These are phyloP conservation scores for Geotrichum cucujoidarum DNA, from an alignment of 1,139 yeast genomes.

Conservation along the genomic window DNA sequence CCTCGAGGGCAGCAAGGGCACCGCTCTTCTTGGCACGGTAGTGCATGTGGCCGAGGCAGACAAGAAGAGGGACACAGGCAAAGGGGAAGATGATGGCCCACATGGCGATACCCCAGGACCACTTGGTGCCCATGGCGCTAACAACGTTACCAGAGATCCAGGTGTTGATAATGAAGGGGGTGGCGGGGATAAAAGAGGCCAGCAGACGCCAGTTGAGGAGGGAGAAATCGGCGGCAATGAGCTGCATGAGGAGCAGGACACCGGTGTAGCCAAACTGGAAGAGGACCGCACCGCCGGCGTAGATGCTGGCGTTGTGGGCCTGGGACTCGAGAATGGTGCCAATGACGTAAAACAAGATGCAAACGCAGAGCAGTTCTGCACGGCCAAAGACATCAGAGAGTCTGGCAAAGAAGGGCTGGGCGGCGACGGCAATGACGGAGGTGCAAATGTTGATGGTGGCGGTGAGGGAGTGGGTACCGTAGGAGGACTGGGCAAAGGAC, in stretches of 20 bases:
- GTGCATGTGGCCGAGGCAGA: constrained; percentile 53
- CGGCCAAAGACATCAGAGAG: constrained; percentile 70
- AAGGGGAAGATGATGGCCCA: constrained; percentile 76
- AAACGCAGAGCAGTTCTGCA: constrained; percentile 48
- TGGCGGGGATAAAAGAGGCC: constrained; percentile 57
- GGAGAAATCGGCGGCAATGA: constrained; percentile 62
- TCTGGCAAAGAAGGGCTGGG: constrained; percentile 67
- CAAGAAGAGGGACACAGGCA: constrained; percentile 52
- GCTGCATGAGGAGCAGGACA: constrained; percentile 49
- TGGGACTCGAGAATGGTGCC: constrained; percentile 71
- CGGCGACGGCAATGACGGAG: constrained; percentile 64
- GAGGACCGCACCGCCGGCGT: constrained; percentile 69
- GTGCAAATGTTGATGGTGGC: constrained; percentile 62
- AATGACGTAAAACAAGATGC: constrained; percentile 56
- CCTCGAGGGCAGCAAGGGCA: constrained; percentile 41
- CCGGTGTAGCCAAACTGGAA: constrained; percentile 71
- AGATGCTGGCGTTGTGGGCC: constrained; percentile 58
- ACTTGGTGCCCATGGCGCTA: constrained; percentile 39
- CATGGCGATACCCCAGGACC: constrained; percentile 76
- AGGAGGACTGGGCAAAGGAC: constrained; percentile 53
- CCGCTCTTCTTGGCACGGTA: constrained; percentile 48
- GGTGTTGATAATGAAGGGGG: constrained; percentile 69
- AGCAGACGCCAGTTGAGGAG: constrained; percentile 65
- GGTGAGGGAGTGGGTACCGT: constrained; percentile 52
- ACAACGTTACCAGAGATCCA: constrained; percentile 66